phyloP scores from a whole-genome alignment of 2,329 filamentous ascomycete species.

The Fusarium sp. region DNA sequence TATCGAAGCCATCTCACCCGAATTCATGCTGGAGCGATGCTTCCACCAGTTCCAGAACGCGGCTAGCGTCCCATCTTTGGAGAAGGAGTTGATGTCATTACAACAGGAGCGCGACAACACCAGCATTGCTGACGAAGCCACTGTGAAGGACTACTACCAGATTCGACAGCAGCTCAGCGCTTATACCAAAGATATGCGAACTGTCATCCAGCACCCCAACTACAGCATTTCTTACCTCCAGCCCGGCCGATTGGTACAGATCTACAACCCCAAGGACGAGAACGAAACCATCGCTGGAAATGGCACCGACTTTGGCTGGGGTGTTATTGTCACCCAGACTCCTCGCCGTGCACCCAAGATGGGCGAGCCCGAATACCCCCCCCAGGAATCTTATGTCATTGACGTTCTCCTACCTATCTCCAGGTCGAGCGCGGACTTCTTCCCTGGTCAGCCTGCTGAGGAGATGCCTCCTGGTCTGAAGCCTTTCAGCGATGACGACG shows the following conservation, averaged over 20 bases:
- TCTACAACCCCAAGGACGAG: constrained; percentile 76
- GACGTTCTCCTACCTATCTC: constrained; percentile 81
- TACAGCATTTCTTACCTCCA: constrained; percentile 89
- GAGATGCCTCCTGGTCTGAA: constrained; percentile 73
- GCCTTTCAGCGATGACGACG: constrained; percentile 50
- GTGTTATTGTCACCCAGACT: constrained; percentile 82
- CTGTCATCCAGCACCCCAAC: constrained; percentile 91
- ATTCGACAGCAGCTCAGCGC: constrained; percentile 85
- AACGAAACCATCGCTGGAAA: constrained; percentile 54
- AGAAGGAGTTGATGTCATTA: constrained; percentile 84
- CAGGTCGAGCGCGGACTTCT: constrained; percentile 63
- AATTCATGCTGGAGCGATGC: constrained; percentile 98
- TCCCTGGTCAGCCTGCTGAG: constrained; percentile 50
- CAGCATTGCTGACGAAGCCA: constrained; percentile 85
- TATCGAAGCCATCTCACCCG: constrained; percentile 98
- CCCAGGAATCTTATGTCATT: constrained; percentile 84
- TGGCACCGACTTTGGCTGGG: constrained; percentile 88
- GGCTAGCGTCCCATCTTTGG: constrained; percentile 84
- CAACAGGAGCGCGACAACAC: constrained; percentile 81
- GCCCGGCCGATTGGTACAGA: constrained; percentile 85
- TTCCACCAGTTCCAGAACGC: constrained; percentile 99
- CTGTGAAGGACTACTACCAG: constrained; percentile 94
- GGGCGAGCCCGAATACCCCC: constrained; percentile 74
- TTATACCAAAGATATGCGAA: constrained; percentile 89
- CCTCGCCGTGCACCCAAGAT: constrained; percentile 75